These are phyloP conservation scores for Chytridium lagenaria DNA, from an alignment of 371 early-diverging fungal genomes.

Conservation along the genomic window DNA sequence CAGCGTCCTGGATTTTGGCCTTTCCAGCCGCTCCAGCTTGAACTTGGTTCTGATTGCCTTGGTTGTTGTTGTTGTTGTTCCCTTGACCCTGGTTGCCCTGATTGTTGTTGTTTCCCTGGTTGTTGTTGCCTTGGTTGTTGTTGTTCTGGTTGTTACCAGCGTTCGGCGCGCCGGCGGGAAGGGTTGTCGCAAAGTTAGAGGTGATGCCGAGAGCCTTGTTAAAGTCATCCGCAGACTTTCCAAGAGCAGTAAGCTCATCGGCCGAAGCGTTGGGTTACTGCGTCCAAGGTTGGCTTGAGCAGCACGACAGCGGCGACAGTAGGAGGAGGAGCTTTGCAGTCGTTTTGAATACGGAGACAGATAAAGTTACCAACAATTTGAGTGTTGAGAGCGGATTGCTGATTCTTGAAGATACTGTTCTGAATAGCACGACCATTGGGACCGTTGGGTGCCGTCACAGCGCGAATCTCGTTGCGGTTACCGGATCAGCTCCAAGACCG, in stretches of 20 bases:
- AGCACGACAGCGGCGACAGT: conserved; percentile 20
- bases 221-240: conserved; percentile 27
- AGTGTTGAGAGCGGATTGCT: conserved; percentile 34
- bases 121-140: background rate
- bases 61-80: background rate
- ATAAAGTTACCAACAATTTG: conserved; percentile 35
- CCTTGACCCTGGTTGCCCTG: background rate
- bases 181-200: conserved; percentile 23
- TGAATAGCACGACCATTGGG: conserved; percentile 4
- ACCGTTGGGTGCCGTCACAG: conserved; percentile 18
- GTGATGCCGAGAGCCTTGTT: conserved; percentile 31
- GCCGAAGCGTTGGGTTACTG: conserved; percentile 16
- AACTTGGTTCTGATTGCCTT: too few relatives aligned
- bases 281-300: conserved; percentile 14
- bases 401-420: conserved; percentile 8
- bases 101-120: background rate
- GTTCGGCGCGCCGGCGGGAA: background rate
- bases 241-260: conserved; percentile 7
- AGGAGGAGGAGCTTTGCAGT: conserved; percentile 24
- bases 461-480: conserved; percentile 29
- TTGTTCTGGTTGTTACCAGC: background rate
- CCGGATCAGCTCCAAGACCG: conserved; percentile 33
- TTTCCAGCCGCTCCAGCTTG: background rate
- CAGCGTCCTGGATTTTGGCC: background rate
- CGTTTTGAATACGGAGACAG: conserved; percentile 24